Evolutionary conservation across 257 asterid genomes (phyloP), one percentile per base, ranked within the genome.

Genomic region (Solanum pennellii): DNA sequence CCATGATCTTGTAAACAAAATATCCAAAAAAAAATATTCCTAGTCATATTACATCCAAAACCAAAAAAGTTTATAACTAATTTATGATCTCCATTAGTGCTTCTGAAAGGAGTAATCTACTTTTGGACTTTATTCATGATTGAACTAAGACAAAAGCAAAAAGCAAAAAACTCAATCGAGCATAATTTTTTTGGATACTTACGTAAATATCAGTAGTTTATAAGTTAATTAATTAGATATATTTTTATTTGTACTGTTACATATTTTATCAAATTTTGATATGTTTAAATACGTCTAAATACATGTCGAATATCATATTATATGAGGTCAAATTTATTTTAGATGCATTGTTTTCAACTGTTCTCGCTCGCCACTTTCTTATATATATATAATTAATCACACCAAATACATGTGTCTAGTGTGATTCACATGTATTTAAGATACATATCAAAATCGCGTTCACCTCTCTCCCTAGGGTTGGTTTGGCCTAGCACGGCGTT

Each of bases 371-470:
- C 0, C 7, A 37, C 7, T 37, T 6, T 37, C 39, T 37, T 37
- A 37, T 37, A 0, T 37, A 37, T 37, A 37, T 37, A 37, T 37
- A 6, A 37, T 37, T 37, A 37, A 37, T 37, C 1, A 6, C 7
- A 37, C 39, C 39, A 37, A 1, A 37, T 37, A 37, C 7, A 37
- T 37, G 7, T 37, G 7, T 37, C 39, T 35, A 35, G 7, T 35
- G 39, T 1, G 7, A 35, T 35, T 35, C 39, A 35, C 0, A 15
- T 15, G 60, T 49, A 0, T 49, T 0, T 49, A 3, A 0, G 0
- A 49, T 49, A 49, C 4, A 52, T 52, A 52, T 6, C 60, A 16
- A 16, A 52, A 12, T 44, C 14, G 0, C 5, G 1, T 1, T 44
- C 49, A 0, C 49, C 0, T 44, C 14, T 44, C 5, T 44, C 49